Evolutionary conservation across 2,329 filamentous ascomycete species (phyloP).

Genomic region (Fusarium marasasianum): DNA sequence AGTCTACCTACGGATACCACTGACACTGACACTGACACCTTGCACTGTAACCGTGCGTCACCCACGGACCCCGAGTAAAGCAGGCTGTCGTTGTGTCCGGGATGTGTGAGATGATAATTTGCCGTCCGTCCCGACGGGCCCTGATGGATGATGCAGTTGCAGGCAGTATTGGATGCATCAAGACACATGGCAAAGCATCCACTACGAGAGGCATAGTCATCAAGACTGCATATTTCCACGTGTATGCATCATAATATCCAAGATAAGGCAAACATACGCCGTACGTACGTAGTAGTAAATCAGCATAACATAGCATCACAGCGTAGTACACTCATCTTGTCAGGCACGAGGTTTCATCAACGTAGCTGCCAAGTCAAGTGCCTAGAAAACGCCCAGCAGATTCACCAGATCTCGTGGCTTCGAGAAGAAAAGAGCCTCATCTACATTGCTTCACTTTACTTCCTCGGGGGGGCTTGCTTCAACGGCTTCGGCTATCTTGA

Average conservation of each 20-base stretch:
- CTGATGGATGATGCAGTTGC: not conserved
- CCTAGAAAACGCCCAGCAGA: constrained; percentile 1
- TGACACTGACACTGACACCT: not conserved
- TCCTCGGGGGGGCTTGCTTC: constrained; percentile 23
- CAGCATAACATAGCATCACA: not conserved
- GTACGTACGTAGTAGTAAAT: not conserved
- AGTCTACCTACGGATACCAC: not conserved
- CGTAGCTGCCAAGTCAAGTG: constrained; percentile 10
- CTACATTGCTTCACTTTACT: not conserved
- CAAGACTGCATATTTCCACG: constrained; percentile 18
- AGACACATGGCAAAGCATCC: constrained; percentile 27
- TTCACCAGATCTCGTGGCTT: not conserved
- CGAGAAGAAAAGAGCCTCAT: constrained; percentile 16
- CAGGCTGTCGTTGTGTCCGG: not conserved
- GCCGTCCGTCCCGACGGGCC: constrained; percentile 18
- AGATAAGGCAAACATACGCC: not conserved
- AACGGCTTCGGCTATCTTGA: constrained; percentile 42
- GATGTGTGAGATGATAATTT: not conserved
- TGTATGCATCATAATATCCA: not conserved
- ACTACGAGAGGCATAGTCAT: not conserved
- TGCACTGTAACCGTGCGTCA: constrained; percentile 8
- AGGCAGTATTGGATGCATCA: not conserved
- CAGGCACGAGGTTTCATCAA: constrained; percentile 18
- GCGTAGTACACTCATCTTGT: not conserved
- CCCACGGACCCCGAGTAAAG: not conserved